Base-by-base conservation (phyloP, 768 basidiomycete genomes). In the Mycena rosella region DNA sequence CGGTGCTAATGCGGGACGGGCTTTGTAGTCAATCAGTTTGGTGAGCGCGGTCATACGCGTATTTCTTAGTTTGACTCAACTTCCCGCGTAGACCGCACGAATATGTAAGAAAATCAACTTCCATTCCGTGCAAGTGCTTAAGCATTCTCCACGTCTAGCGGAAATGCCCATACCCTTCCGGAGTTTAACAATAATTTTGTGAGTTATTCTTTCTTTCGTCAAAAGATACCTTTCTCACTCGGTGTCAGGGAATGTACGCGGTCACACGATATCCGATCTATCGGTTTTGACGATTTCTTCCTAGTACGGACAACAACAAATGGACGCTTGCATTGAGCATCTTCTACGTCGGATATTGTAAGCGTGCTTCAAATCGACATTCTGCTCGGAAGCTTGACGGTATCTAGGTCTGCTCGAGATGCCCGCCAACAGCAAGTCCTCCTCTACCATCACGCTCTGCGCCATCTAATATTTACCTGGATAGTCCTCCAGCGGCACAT, bases 271-370 rank as follows among this genome's bases (percentile, higher is more conserved):
- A 4, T 10, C 29, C n/a, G 44, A 6, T 11, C 34, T 18, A n/a
- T 17, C 29, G 49, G 40, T 47, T 27, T 20, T 44, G 30, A 54
- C 58, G 22, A 27, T 38, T 11, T 3, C 11, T 29, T 44, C 58
- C 14, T 36, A 68, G 67, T 55, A 82, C 83, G 24, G 75, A 79
- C 48, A 89, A 89, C 71, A 79, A 84, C 64, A 85, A 83, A 74
- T 88, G 87, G 87, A 88, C 87, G 0, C 74, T 88, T 13, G 87
- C 82, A 5, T 74, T 88, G 48, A 86, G 86, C 63, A 86, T 89
- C 27, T 88, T 88, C 75, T 88, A 88, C 64, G 86, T 87, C 27
- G 87, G 87, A 48, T 88, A 88, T 69, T 88, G 87, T 87, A 63
- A 61, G 64, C 60, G 81, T 73, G 24, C 26, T 63, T 24, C 27